A percentile compares a stretch with the other conserved stretches of the same genome.
phyloP scores from a whole-genome alignment of 2,329 filamentous ascomycete genomes.

The Pleoardoris graminearum region DNA sequence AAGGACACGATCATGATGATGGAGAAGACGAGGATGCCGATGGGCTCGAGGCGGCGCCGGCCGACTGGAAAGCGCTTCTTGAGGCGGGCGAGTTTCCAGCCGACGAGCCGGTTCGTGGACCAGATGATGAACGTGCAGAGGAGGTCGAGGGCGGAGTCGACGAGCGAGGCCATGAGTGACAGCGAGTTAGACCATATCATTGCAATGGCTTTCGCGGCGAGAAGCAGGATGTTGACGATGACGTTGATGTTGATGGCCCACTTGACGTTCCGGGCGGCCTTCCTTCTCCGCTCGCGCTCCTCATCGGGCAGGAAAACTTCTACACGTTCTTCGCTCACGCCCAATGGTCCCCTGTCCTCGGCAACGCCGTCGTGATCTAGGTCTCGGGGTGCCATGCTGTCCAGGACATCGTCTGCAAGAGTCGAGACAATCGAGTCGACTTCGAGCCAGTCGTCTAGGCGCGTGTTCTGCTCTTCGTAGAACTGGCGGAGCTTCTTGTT shows the following conservation, averaged over 20 bases:
- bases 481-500: conserved; percentile 57
- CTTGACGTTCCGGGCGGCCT: conserved; percentile 53
- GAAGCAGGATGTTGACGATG: conserved; percentile 61
- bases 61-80: conserved; percentile 61
- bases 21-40: conserved; percentile 65
- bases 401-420: conserved; percentile 62
- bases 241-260: conserved; percentile 66
- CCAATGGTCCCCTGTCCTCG: conserved; percentile 57
- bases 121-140: conserved; percentile 65
- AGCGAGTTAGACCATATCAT: conserved; percentile 61
- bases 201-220: conserved; percentile 60
- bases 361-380: conserved; percentile 60
- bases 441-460: conserved; percentile 62
- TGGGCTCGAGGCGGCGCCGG: conserved; percentile 58
- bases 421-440: conserved; percentile 61
- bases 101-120: conserved; percentile 19
- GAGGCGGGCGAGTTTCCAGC: conserved; percentile 38
- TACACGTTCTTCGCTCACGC: conserved; percentile 55
- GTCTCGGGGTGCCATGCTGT: conserved; percentile 61
- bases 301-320: conserved; percentile 60
- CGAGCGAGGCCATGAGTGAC: conserved; percentile 63
- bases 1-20: conserved; percentile 67
- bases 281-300: conserved; percentile 54
- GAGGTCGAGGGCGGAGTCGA: conserved; percentile 64
- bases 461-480: conserved; percentile 59